Conservation (phyloP, 768 basidiomycete species). For the Kwoniella sp. region DNA sequence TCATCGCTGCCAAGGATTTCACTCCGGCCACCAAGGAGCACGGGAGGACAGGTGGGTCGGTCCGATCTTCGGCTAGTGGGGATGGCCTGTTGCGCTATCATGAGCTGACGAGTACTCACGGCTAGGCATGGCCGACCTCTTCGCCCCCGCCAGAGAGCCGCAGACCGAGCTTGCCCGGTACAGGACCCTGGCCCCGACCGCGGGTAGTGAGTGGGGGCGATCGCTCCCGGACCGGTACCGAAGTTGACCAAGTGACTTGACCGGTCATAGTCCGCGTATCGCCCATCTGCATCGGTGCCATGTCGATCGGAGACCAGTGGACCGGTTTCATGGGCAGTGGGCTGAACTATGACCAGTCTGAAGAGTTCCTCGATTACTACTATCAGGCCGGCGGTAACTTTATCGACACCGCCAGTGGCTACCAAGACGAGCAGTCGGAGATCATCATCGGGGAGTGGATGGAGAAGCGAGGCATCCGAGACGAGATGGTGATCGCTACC, state of each 20-base stretch:
- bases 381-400: constrained; percentile 56
- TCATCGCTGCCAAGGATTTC: too few species aligned
- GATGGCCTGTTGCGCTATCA: too few species aligned
- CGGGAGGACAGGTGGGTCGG: too few species aligned
- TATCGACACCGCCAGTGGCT: constrained; percentile 50
- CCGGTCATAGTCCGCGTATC: constrained; percentile 46
- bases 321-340: constrained; percentile 27
- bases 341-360: constrained; percentile 39
- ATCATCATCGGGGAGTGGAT: constrained; percentile 58
- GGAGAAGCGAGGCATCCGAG: constrained; percentile 52
- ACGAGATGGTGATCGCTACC: constrained; percentile 51
- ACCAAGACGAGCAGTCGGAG: constrained; percentile 57
- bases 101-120: too few species aligned
- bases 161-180: constrained; percentile 27
- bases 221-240: neutral
- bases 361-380: constrained; percentile 54
- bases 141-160: constrained; percentile 17
- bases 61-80: too few species aligned
- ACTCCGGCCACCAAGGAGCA: too few species aligned
- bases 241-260: neutral
- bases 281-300: constrained; percentile 51
- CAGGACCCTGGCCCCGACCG: constrained; percentile 49
- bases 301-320: constrained; percentile 53
- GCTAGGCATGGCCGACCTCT: constrained; percentile 3
- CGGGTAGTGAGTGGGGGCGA: constrained; percentile 27